Conservation (phyloP, 2,329 filamentous ascomycete genomes). For the Scorias spongiosa region DNA sequence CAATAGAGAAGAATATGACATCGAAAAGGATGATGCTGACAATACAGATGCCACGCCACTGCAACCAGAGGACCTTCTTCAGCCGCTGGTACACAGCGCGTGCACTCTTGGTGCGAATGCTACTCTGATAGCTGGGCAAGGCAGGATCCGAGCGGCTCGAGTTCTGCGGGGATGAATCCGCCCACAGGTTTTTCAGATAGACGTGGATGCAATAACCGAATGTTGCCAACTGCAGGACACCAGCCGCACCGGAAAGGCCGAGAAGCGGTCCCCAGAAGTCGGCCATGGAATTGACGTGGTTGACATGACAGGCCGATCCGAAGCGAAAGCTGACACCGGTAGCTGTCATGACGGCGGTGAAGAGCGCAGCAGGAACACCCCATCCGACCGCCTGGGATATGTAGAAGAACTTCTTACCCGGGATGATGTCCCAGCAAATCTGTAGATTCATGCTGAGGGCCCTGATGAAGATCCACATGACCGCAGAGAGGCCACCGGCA, state of each 20-base stretch:
- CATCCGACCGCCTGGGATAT: constrained; percentile 66
- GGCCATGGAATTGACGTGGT: constrained; percentile 67
- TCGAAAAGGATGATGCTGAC: constrained; percentile 81
- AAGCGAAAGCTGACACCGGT: constrained; percentile 93
- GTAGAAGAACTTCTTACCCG: constrained; percentile 82
- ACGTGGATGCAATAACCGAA: constrained; percentile 86
- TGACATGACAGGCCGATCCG: constrained; percentile 84
- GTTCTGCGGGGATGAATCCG: constrained; percentile 49
- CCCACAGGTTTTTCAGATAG: constrained; percentile 65
- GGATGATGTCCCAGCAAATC: constrained; percentile 91
- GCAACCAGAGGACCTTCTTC: constrained; percentile 70
- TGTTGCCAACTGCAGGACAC: constrained; percentile 70
- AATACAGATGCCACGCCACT: constrained; percentile 86
- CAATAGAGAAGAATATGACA: constrained; percentile 82
- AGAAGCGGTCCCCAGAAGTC: constrained; percentile 86
- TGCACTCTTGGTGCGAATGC: constrained; percentile 64
- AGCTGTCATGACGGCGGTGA: constrained; percentile 61
- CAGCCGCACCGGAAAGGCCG: constrained; percentile 58
- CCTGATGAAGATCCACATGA: constrained; percentile 83
- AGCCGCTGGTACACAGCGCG: constrained; percentile 79
- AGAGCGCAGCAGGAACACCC: constrained; percentile 63
- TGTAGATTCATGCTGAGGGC: constrained; percentile 87
- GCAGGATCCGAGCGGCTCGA: constrained; percentile 50
- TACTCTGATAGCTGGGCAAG: constrained; percentile 61
- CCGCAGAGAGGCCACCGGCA: constrained; percentile 67